Evolutionary conservation across 805 yeast species (phyloP), one percentile per base, ranked within the genome.

Genomic region (Debaryomyces prosopidis): DNA sequence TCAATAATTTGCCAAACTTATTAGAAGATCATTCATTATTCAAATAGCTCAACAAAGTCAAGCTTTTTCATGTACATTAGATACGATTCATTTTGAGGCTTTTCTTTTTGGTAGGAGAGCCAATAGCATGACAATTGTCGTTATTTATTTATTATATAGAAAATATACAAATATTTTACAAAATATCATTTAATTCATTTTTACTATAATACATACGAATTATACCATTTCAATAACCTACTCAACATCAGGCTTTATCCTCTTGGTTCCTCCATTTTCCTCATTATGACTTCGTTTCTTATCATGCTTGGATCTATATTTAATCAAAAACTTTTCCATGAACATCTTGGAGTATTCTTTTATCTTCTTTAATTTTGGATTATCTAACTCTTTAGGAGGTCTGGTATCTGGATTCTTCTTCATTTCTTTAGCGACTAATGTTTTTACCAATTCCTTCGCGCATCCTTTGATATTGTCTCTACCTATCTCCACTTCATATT

Each of bases 401-500:
- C 54, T 33, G 8, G 61, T 55, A 42, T 63, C 63, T 10, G 69
- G 66, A 43, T 68, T 75, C 43, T 78, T 69, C 47, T 75, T 77
- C 45, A 77, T 40, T 62, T 89, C 97, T 61, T 92, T 94, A 4
- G 76, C 74, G 0, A 83, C 80, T 36, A 94, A 69, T 0, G 72
- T 66, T 50, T 82, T 78, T 4, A 85, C 89, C 46, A 92, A 81
- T 40, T 90, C 96, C 48, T 81, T 79, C 2, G 96, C 88, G 65
- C 90, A 85, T 32, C 76, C 76, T 65, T 91, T 92, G 42, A 89
- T 58, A 45, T 81, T 75, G 4, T 87, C 96, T 46, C 81, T 82
- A 4, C 89, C 90, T 17, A 92, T 71, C 43, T 81, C 83, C 2
- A 71, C 60, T 51, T 81, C 85, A 62, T 85, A 81, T 52, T 79